Evolutionary conservation across 2,329 filamentous ascomycete genomes (phyloP).

Genomic region (Penicillium hesseltinei): DNA sequence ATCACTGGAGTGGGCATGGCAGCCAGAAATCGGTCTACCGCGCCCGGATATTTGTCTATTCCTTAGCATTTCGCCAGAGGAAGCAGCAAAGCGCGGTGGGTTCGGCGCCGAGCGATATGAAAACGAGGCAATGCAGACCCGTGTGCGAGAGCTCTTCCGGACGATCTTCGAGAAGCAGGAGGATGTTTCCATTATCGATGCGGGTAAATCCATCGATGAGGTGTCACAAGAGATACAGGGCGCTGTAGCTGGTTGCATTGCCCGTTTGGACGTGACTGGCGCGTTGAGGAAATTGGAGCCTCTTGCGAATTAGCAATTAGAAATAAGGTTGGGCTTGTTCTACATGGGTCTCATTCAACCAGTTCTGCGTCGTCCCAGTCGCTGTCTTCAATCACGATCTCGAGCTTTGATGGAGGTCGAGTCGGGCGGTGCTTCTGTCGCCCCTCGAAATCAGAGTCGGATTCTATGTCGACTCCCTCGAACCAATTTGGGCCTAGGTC

Average conservation of each 20-base stretch:
- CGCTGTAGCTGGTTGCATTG: slow-evolving; percentile 30
- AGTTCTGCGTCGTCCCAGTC: slow-evolving; percentile 52
- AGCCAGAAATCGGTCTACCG: slow-evolving; percentile 81
- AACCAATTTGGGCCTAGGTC: slow-evolving; percentile 38
- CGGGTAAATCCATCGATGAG: slow-evolving; percentile 50
- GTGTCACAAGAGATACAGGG: slow-evolving; percentile 47
- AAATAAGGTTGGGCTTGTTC: slow-evolving; percentile 9
- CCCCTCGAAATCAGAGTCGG: slow-evolving; percentile 24
- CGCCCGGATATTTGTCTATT: slow-evolving; percentile 86
- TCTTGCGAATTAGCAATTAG: slow-evolving; percentile 22
- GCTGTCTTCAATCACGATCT: slow-evolving; percentile 55
- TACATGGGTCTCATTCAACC: slow-evolving; percentile 33
- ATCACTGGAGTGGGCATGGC: slow-evolving; percentile 73
- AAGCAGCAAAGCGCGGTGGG: slow-evolving; percentile 73
- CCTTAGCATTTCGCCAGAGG: slow-evolving; percentile 72
- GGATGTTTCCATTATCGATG: slow-evolving; percentile 55
- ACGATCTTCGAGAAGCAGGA: slow-evolving; percentile 50
- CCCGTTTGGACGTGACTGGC: slow-evolving; percentile 34
- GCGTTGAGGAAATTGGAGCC: slow-evolving; percentile 36
- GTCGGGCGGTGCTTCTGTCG: slow-evolving; percentile 11
- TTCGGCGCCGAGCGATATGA: slow-evolving; percentile 91
- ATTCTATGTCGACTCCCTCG: slow-evolving; percentile 27
- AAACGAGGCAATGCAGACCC: slow-evolving; percentile 73
- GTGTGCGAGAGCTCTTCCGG: slow-evolving; percentile 72
- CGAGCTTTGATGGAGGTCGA: slow-evolving; percentile 25